Evolutionary conservation across 805 yeast species (phyloP).

Genomic region (Pichia sporocuriosa): DNA sequence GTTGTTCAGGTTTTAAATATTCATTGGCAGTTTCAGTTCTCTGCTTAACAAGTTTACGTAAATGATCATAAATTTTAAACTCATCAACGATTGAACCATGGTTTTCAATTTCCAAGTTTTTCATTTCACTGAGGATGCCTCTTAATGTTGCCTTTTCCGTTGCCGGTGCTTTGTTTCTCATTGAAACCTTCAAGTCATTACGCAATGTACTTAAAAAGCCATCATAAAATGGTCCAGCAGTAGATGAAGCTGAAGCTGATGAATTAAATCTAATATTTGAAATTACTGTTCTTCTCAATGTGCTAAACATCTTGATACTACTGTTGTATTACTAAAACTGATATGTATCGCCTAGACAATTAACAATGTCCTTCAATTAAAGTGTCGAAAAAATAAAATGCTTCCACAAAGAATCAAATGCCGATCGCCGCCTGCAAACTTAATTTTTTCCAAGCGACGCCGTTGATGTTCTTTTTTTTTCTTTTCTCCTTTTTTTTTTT

Average conservation of each 20-base stretch:
- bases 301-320: not conserved
- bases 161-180: slow-evolving; percentile 30
- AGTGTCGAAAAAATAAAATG: too few species aligned
- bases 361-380: too few species aligned
- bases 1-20: slow-evolving; percentile 33
- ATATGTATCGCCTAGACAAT: too few species aligned
- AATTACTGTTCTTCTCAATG: not conserved
- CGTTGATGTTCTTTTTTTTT: too few species aligned
- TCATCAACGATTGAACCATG: slow-evolving; percentile 26
- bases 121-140: slow-evolving; percentile 33
- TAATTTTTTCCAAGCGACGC: too few species aligned
- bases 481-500: too few species aligned
- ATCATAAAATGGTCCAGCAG: slow-evolving; percentile 20
- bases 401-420: too few species aligned
- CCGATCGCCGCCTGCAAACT: too few species aligned
- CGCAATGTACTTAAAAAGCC: slow-evolving; percentile 23
- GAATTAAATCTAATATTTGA: slow-evolving; percentile 21
- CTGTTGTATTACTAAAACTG: too few species aligned
- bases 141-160: slow-evolving; percentile 36
- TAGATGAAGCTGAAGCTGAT: slow-evolving; percentile 15
- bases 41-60: slow-evolving; percentile 35
- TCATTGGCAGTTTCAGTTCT: slow-evolving; percentile 33
- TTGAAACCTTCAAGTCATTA: slow-evolving; percentile 29
- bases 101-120: slow-evolving; percentile 32
- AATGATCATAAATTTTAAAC: slow-evolving; percentile 28